Conservation (phyloP, 345 rosid species). For the Eucalyptus rudis region DNA sequence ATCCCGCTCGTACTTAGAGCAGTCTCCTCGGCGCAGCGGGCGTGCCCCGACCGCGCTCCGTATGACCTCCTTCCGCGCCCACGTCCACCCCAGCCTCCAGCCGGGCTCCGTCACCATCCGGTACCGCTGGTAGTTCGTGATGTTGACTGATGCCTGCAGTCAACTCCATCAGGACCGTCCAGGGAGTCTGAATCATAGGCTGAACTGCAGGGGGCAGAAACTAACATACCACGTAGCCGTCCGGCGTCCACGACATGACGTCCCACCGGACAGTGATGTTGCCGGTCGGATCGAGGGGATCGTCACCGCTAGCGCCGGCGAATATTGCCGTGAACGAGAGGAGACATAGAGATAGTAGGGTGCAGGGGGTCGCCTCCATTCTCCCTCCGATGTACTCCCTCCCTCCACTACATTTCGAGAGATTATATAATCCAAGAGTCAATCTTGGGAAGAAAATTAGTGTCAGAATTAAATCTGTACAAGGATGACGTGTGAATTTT, state of each 20-base stretch:
- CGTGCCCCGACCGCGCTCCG: conserved; percentile 54
- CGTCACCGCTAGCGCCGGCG: background rate
- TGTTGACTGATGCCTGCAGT: background rate
- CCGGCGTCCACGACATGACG: background rate
- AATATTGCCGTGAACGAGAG: background rate
- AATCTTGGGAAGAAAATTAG: background rate
- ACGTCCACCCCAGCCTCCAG: conserved; percentile 72
- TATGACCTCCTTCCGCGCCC: conserved; percentile 75
- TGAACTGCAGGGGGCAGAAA: background rate
- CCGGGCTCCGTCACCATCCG: conserved; percentile 77
- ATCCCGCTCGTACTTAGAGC: conserved; percentile 46
- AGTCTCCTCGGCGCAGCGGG: conserved; percentile 77
- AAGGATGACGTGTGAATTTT: background rate
- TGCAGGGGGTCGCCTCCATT: background rate
- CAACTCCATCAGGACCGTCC: background rate
- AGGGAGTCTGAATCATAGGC: background rate
- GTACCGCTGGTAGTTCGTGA: conserved; percentile 70
- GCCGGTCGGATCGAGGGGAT: background rate
- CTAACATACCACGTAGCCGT: background rate
- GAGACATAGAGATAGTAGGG: background rate
- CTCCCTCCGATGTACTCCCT: background rate
- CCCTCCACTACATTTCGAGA: background rate
- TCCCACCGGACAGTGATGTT: conserved; percentile 1
- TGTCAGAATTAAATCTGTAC: background rate
- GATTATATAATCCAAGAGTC: background rate